Conservation (phyloP, 176 grass and related monocot species). For the Ensete ventricosum region DNA sequence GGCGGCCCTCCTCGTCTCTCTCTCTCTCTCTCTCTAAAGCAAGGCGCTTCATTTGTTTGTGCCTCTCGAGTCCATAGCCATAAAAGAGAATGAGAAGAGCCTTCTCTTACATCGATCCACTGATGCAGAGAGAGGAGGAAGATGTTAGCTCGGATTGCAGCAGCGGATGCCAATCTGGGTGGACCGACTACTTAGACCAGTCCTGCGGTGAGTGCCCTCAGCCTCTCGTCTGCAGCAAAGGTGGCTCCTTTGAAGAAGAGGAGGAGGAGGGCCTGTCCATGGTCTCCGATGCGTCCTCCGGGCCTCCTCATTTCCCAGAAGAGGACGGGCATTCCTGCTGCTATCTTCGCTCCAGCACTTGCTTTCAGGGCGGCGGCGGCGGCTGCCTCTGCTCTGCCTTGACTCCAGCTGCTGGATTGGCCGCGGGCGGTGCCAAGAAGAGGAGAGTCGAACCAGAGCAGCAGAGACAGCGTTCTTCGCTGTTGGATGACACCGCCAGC, state of each 20-base stretch:
- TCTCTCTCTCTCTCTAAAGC: no score
- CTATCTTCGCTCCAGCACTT: background rate
- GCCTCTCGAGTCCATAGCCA: background rate
- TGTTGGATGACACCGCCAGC: conserved; percentile 91
- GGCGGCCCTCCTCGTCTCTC: background rate
- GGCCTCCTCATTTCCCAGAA: conserved; percentile 44
- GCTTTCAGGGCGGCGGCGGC: background rate
- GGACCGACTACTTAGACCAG: conserved; percentile 93
- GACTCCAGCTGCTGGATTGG: background rate
- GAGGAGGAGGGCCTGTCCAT: conserved; percentile 77
- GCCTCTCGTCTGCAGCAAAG: conserved; percentile 7
- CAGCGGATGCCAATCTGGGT: conserved; percentile 95
- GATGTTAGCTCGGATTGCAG: conserved; percentile 66
- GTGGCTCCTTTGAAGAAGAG: background rate
- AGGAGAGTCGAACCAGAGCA: conserved; percentile 22
- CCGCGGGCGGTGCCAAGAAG: conserved; percentile 24
- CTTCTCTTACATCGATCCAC: conserved; percentile 2
- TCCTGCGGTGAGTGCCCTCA: conserved; percentile 24
- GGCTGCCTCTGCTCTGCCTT: background rate
- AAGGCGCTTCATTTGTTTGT: background rate
- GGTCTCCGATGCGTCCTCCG: conserved; percentile 95
- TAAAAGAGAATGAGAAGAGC: no score
- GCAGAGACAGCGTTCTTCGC: conserved; percentile 32
- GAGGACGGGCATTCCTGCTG: background rate
- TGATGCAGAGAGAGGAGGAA: conserved; percentile 24